Conservation (phyloP, 2,329 filamentous ascomycete genomes). For the Byssothecium circinans region DNA sequence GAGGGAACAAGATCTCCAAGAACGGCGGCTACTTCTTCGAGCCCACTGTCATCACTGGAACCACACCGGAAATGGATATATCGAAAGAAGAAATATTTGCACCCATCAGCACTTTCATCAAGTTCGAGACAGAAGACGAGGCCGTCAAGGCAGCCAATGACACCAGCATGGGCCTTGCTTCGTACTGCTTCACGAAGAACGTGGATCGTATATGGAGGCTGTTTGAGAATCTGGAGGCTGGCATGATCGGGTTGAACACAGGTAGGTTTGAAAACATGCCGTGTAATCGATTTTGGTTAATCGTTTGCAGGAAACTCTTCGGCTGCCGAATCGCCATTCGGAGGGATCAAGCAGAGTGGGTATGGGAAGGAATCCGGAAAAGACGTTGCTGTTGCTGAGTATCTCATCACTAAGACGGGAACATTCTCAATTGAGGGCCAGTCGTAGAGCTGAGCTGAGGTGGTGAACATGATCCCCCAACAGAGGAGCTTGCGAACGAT, state of each 20-base stretch:
- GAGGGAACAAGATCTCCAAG: slow-evolving; percentile 55
- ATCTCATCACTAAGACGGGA: slow-evolving; percentile 66
- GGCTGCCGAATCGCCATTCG: slow-evolving; percentile 67
- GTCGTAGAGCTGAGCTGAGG: slow-evolving; percentile 6
- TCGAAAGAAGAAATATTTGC: slow-evolving; percentile 66
- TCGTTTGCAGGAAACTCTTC: slow-evolving; percentile 58
- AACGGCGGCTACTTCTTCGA: slow-evolving; percentile 68
- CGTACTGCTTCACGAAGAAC: slow-evolving; percentile 70
- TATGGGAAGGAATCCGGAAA: slow-evolving; percentile 70
- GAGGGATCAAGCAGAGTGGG: slow-evolving; percentile 68
- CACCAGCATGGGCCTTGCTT: slow-evolving; percentile 65
- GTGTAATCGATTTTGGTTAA: not conserved
- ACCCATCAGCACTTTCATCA: slow-evolving; percentile 63
- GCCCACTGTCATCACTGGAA: slow-evolving; percentile 65
- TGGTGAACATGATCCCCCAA: no score
- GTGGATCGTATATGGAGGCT: slow-evolving; percentile 66
- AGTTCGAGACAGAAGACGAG: slow-evolving; percentile 68
- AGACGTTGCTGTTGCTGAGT: slow-evolving; percentile 65
- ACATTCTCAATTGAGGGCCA: slow-evolving; percentile 59
- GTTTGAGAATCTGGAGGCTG: slow-evolving; percentile 68
- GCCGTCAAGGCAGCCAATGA: slow-evolving; percentile 62
- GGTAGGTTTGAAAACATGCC: slow-evolving; percentile 40
- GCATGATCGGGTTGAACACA: slow-evolving; percentile 69
- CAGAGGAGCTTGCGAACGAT: no score
- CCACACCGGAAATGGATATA: slow-evolving; percentile 60